Percentiles rank a stretch among this genome's conserved stretches.
phyloP scores from a whole-genome alignment of 768 basidiomycete genomes.

The Tubosaeta sp. region DNA sequence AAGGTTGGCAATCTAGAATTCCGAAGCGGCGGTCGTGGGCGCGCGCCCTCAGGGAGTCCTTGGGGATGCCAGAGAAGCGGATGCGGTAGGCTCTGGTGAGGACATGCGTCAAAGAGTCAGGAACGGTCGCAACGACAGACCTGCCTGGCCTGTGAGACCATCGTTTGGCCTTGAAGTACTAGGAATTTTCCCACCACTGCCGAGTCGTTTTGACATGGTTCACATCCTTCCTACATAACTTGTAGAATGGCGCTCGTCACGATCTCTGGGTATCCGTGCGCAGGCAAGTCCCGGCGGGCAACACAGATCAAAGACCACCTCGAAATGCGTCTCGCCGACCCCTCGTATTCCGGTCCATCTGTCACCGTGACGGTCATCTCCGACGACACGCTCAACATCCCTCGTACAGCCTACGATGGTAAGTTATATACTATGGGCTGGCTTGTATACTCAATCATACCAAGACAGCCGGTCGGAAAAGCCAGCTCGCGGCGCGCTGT shows the following conservation, averaged over 20 bases:
- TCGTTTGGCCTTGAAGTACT: no score
- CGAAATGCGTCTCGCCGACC: conserved; percentile 44
- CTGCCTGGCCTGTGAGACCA: no score
- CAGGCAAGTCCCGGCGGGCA: conserved; percentile 80
- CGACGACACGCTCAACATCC: conserved; percentile 66
- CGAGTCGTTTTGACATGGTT: neutral
- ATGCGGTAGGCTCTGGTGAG: no score
- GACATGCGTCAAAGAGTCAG: no score
- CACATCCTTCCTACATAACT: no score
- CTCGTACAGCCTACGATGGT: conserved; percentile 73
- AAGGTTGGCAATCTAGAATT: no score
- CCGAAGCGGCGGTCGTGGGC: no score
- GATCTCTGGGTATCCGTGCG: conserved; percentile 80
- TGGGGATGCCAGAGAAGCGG: no score
- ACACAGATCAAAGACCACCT: conserved; percentile 58
- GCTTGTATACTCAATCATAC: neutral
- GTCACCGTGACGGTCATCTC: conserved; percentile 53
- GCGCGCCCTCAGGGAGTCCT: no score
- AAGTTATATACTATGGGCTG: conserved; percentile 14
- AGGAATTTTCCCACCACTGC: neutral
- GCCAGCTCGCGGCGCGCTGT: conserved; percentile 77
- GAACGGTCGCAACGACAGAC: no score
- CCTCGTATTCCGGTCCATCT: conserved; percentile 49
- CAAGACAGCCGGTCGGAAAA: conserved; percentile 82
- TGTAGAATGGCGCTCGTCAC: conserved; percentile 87